Evolutionary conservation across 441 rosid species (phyloP), one percentile per base, ranked within the genome.

Genomic region (Adansonia madagascariensis): DNA sequence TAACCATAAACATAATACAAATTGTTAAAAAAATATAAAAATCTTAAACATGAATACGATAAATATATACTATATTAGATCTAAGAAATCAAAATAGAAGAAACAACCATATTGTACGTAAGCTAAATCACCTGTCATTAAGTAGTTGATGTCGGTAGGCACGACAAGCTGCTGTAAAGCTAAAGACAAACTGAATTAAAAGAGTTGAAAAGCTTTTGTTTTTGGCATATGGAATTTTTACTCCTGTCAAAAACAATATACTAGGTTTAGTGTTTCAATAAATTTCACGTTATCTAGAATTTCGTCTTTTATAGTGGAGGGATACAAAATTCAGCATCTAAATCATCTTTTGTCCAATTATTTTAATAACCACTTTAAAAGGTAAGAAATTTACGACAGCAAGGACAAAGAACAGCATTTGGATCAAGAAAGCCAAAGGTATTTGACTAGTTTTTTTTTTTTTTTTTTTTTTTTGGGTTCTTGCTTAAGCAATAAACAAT

Each of bases 291-390:
- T 9, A 22, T 11, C 39, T 10, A 22, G 10, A 31, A 1, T 12
- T 47, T 49, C 14, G 59, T 49, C 1, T 50, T 49, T 49, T 20
- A 1, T 49, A 24, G 43, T 49, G 57, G 73, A 69, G 53, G 73
- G 12, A 69, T 3, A 12, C 12, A 24, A 69, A 14, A 18, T 4
- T 46, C 72, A 67, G 39, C 55, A 46, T 18, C 69, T 64, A 12
- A 27, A 39, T 41, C 49, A n/a, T 39, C 72, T 67, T 27, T 10
- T 50, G 27, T 11, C 39, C 3, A n/a, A 44, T 47, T 69, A 49
- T 47, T 69, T 69, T 49, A 69, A 49, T 47, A 49, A 47, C 9
- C 73, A 12, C 39, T 11, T 22, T 22, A 68, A 68, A 12, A n/a
- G 20, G 73, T 2, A 22, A 69, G 47, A n/a, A 64, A 39, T 39